A percentile compares a stretch with the other conserved stretches of the same genome.
Conservation (phyloP, 192 early-diverging fungal species). For the Backusella circina region DNA sequence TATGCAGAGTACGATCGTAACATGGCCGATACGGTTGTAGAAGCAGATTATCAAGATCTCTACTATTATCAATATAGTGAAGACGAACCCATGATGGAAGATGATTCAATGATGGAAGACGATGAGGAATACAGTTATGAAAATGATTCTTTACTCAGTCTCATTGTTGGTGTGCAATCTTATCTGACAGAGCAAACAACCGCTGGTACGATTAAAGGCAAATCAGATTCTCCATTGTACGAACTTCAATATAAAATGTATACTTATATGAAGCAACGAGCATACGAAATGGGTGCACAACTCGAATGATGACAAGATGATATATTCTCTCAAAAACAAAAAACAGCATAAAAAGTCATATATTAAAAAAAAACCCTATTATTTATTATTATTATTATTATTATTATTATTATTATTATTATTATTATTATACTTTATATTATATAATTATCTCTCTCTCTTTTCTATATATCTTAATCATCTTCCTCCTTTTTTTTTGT, state of each 20-base stretch:
- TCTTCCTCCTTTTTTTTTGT: background rate
- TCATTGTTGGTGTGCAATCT: slow-evolving; percentile 30
- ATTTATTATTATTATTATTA: background rate
- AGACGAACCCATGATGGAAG: background rate
- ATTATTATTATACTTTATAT: slow-evolving; percentile 9
- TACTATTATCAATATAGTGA: background rate
- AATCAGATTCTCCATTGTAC: slow-evolving; percentile 26
- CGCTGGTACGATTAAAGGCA: slow-evolving; percentile 5
- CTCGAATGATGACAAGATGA: background rate
- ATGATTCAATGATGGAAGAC: slow-evolving; percentile 6
- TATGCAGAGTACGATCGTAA: slow-evolving; percentile 18
- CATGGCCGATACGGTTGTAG: slow-evolving; percentile 8
- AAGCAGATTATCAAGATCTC: slow-evolving; percentile 10
- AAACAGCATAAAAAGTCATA: slow-evolving; percentile 7
- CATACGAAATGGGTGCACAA: slow-evolving; percentile 23
- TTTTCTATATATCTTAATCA: background rate
- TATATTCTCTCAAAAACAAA: background rate
- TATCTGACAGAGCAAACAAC: slow-evolving; percentile 16
- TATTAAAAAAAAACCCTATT: background rate
- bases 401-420: background rate
- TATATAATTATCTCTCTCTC: background rate
- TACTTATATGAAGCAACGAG: slow-evolving; percentile 29
- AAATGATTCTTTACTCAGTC: slow-evolving; percentile 22
- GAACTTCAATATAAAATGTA: slow-evolving; percentile 35
- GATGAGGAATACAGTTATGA: slow-evolving; percentile 9